These are phyloP conservation scores for Penicillium cataractarum DNA, from an alignment of 495 filamentous ascomycete genomes.

Conservation along the genomic window DNA sequence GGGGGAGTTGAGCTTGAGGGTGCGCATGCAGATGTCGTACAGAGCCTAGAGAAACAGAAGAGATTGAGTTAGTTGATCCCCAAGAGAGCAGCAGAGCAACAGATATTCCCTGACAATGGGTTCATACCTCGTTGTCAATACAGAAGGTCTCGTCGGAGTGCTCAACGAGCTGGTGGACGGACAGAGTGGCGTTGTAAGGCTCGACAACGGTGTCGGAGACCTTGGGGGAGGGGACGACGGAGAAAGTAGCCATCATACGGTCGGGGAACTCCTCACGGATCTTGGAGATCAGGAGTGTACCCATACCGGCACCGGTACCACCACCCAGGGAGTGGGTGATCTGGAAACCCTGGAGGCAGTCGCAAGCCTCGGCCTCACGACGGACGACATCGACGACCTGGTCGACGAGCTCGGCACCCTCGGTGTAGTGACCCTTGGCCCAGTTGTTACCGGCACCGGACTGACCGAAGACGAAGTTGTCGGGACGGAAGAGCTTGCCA, in stretches of 20 bases:
- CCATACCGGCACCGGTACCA: constrained; percentile 99
- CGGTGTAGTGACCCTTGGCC: constrained; percentile 99
- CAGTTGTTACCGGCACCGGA: constrained; percentile 99
- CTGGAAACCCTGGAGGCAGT: constrained; percentile 99
- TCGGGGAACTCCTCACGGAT: constrained; percentile 99
- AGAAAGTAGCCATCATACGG: constrained; percentile 99
- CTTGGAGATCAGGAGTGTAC: constrained; percentile 99
- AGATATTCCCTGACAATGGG: too few species aligned
- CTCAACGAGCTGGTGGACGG: constrained; percentile 98
- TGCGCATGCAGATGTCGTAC: constrained; percentile 99
- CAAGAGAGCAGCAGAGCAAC: too few species aligned
- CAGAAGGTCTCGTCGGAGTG: constrained; percentile 99
- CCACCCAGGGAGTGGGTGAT: constrained; percentile 99
- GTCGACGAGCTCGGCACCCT: constrained; percentile 99
- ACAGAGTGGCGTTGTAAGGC: constrained; percentile 99
- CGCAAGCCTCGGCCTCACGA: constrained; percentile 97
- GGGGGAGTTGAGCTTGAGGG: constrained; percentile 96
- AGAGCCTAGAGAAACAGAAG: constrained; percentile 62
- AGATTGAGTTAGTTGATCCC: constrained; percentile 23
- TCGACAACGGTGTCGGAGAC: constrained; percentile 99
- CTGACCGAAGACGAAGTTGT: constrained; percentile 99
- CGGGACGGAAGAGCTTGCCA: constrained; percentile 98
- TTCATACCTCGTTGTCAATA: constrained; percentile 96
- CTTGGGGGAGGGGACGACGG: constrained; percentile 98
- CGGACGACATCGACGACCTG: constrained; percentile 98